phyloP scores from a whole-genome alignment of 176 grass and related monocot genomes.

The Eremochloa ophiuroides region DNA sequence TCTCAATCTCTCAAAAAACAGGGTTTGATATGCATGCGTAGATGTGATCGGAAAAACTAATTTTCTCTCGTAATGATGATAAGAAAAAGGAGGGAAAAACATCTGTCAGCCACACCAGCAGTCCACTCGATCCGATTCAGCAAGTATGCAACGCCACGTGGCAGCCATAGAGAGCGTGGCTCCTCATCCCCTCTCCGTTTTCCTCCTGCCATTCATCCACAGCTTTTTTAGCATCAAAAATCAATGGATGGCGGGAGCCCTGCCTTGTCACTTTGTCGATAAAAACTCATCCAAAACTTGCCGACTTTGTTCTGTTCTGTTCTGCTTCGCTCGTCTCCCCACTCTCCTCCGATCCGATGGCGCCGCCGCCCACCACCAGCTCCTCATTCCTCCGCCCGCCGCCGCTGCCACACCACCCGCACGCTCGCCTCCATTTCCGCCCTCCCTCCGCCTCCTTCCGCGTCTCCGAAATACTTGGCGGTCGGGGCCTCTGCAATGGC shows the following conservation, averaged over 20 bases:
- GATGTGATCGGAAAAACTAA: too few relatives aligned
- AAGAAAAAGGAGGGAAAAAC: too few relatives aligned
- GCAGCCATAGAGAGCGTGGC: neutral
- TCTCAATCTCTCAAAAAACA: neutral
- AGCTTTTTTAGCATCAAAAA: neutral
- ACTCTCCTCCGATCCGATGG: slow-evolving; percentile 19
- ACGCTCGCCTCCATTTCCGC: neutral
- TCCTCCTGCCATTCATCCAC: neutral
- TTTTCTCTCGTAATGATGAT: too few relatives aligned
- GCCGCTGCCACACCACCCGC: neutral
- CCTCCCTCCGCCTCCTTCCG: slow-evolving; percentile 28
- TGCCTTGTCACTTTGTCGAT: too few relatives aligned
- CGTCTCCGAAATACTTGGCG: slow-evolving; percentile 49
- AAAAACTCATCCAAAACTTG: too few relatives aligned
- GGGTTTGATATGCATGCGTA: neutral
- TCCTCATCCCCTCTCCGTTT: neutral
- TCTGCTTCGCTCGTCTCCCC: neutral
- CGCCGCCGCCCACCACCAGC: slow-evolving; percentile 31
- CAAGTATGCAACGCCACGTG: neutral
- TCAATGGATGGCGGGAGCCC: neutral
- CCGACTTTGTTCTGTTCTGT: neutral
- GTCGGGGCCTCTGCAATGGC: slow-evolving; percentile 62
- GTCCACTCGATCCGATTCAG: neutral
- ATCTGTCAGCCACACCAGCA: too few relatives aligned
- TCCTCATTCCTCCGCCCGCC: slow-evolving; percentile 32